These are phyloP conservation scores for Verticillium isaacii DNA, from an alignment of 2,329 filamentous ascomycete species.

Conservation along the genomic window DNA sequence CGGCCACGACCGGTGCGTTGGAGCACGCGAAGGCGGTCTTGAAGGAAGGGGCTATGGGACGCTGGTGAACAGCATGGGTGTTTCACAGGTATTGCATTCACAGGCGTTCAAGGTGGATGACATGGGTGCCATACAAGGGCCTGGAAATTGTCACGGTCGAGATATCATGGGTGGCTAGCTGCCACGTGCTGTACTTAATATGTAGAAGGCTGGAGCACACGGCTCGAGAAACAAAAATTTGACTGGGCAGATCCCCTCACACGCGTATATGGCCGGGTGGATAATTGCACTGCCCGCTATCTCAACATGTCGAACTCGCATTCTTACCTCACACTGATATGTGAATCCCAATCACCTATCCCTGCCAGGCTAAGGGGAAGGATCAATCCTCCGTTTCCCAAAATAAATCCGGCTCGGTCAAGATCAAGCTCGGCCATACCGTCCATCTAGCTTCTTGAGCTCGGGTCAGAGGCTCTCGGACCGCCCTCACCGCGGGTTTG, in stretches of 20 bases:
- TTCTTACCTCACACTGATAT: no score
- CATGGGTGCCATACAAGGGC: neutral
- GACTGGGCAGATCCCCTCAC: neutral
- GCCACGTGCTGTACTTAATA: neutral
- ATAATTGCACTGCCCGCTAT: neutral
- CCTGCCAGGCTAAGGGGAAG: neutral
- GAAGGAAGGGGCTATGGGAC: neutral
- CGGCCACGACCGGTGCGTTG: neutral
- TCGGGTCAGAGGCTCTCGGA: neutral
- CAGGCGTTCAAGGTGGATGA: neutral
- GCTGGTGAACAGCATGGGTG: neutral
- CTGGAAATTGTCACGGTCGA: neutral
- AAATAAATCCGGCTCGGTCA: neutral
- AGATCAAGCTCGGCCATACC: neutral
- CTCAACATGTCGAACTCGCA: neutral
- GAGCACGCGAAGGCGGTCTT: neutral
- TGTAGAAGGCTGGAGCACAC: neutral
- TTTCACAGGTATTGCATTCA: neutral
- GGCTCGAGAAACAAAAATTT: neutral
- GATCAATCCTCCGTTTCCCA: neutral
- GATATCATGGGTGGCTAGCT: neutral
- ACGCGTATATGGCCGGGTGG: neutral
- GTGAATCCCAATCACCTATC: neutral
- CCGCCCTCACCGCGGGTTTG: no score
- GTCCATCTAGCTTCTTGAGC: neutral